phyloP scores from a whole-genome alignment of 805 yeast species.

The Lachancea quebecensis region DNA sequence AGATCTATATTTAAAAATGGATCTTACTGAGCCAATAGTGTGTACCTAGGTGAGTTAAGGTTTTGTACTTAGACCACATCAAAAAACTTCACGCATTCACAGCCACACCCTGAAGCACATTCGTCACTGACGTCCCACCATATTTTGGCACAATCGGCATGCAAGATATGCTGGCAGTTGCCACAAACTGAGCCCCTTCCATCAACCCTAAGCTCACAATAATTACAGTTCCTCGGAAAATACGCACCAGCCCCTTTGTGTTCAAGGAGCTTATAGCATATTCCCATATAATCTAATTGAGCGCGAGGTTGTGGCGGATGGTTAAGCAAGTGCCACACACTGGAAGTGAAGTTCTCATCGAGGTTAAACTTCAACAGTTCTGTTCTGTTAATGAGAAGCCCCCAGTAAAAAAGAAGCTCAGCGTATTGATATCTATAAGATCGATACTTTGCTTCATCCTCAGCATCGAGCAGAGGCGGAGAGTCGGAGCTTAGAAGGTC shows the following conservation, averaged over 20 bases:
- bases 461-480: slow-evolving; percentile 20
- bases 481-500: slow-evolving; percentile 14
- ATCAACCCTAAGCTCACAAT: slow-evolving; percentile 55
- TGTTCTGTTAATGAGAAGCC: slow-evolving; percentile 68
- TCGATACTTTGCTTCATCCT: slow-evolving; percentile 24
- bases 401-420: slow-evolving; percentile 73
- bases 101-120: slow-evolving; percentile 86
- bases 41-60: too few species aligned
- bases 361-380: slow-evolving; percentile 53
- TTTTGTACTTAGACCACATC: slow-evolving; percentile 9
- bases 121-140: slow-evolving; percentile 66
- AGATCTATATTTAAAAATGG: too few species aligned
- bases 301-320: not conserved
- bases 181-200: slow-evolving; percentile 63
- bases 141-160: slow-evolving; percentile 64
- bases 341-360: not conserved
- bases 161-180: slow-evolving; percentile 72
- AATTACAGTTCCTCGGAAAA: slow-evolving; percentile 45
- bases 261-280: slow-evolving; percentile 1
- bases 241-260: not conserved
- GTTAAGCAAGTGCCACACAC: slow-evolving; percentile 2
- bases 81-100: slow-evolving; percentile 46
- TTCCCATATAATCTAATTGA: not conserved
- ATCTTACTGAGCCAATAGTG: too few species aligned
- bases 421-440: slow-evolving; percentile 66